A percentile compares a stretch with the other conserved stretches of the same genome.
phyloP scores from a whole-genome alignment of 176 grass and related monocot genomes.

The Oryza punctata region DNA sequence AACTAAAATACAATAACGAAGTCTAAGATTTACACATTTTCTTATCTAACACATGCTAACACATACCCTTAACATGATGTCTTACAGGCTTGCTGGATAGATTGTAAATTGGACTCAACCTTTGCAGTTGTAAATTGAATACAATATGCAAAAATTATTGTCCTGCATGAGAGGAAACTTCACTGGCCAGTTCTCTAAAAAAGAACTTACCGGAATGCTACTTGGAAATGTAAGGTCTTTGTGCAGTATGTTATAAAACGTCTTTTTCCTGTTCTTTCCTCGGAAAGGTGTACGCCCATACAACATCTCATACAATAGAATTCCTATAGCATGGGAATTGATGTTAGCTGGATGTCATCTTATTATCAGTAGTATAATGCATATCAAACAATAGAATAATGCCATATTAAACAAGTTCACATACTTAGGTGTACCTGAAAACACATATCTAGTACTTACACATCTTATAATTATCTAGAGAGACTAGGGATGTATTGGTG shows the following conservation, averaged over 20 bases:
- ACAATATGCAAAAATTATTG: not conserved
- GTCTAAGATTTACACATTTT: not conserved
- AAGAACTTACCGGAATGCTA: conserved; percentile 78
- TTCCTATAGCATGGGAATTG: conserved; percentile 61
- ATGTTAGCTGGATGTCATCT: conserved; percentile 29
- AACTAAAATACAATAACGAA: not conserved
- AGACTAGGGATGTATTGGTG: not conserved
- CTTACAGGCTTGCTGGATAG: not conserved
- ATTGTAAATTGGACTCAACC: not conserved
- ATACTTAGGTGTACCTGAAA: not conserved
- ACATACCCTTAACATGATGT: not conserved
- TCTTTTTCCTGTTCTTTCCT: conserved; percentile 96
- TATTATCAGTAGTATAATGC: conserved; percentile 19
- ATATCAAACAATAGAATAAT: not conserved
- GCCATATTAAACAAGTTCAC: not conserved
- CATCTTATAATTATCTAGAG: conserved; percentile 23
- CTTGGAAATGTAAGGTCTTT: conserved; percentile 96
- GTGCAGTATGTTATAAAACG: conserved; percentile 87
- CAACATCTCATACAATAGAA: conserved; percentile 96
- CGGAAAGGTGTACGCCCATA: conserved; percentile 98
- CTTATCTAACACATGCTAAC: not conserved
- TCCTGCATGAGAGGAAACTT: not conserved
- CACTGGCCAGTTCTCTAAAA: not conserved
- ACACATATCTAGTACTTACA: conserved; percentile 16
- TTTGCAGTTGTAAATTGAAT: not conserved